These are phyloP conservation scores for Nothopassalora personata DNA, from an alignment of 2,329 filamentous ascomycete genomes.

Conservation along the genomic window DNA sequence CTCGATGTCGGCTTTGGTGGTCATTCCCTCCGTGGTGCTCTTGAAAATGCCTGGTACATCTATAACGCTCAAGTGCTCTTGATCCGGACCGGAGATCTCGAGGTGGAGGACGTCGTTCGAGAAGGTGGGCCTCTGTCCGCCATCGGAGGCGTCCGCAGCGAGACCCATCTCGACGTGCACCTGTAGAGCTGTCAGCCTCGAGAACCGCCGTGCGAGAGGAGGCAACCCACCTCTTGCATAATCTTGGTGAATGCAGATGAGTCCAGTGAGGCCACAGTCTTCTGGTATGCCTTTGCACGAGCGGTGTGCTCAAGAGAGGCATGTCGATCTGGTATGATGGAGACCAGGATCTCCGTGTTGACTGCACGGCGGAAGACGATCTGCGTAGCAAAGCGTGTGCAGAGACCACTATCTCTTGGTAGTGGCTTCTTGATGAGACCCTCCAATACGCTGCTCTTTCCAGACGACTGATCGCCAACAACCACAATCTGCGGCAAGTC, in stretches of 20 bases:
- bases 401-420: slow-evolving; percentile 49
- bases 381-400: slow-evolving; percentile 44
- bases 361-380: slow-evolving; percentile 23
- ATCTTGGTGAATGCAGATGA: slow-evolving; percentile 18
- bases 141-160: background rate
- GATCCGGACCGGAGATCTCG: slow-evolving; percentile 26
- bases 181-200: slow-evolving; percentile 5
- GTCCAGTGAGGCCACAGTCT: slow-evolving; percentile 13
- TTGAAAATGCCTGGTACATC: slow-evolving; percentile 33
- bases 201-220: background rate
- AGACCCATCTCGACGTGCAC: slow-evolving; percentile 19
- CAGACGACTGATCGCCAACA: slow-evolving; percentile 56
- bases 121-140: slow-evolving; percentile 19
- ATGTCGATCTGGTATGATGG: slow-evolving; percentile 20
- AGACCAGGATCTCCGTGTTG: slow-evolving; percentile 8
- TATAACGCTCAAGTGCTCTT: slow-evolving; percentile 28
- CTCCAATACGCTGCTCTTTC: slow-evolving; percentile 59
- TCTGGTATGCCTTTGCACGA: slow-evolving; percentile 9
- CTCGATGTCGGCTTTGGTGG: slow-evolving; percentile 35
- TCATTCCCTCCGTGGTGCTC: slow-evolving; percentile 31
- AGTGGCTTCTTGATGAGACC: slow-evolving; percentile 55
- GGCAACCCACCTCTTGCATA: slow-evolving; percentile 18
- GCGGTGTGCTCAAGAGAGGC: slow-evolving; percentile 12
- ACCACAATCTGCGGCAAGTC: slow-evolving; percentile 43
- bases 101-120: slow-evolving; percentile 29